Conservation (phyloP, 306 rosid genomes). For the Acacia confusa region DNA sequence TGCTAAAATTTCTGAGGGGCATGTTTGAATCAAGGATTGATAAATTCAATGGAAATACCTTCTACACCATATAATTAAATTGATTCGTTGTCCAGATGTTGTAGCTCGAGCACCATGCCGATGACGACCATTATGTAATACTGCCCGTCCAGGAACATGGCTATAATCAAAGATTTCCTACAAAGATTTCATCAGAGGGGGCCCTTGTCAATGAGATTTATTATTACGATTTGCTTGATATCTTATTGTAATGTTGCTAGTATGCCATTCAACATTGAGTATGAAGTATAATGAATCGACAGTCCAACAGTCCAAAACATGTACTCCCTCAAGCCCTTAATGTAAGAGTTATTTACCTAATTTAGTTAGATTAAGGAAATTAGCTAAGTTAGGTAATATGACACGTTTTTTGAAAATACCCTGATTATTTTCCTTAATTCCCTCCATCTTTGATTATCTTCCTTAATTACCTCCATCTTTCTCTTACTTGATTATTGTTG, state of each 20-base stretch:
- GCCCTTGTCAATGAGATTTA: slow-evolving; percentile 1
- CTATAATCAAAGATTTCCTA: slow-evolving; percentile 75
- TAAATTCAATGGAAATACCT: slow-evolving; percentile 52
- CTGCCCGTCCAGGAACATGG: slow-evolving; percentile 83
- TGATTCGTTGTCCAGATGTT: slow-evolving; percentile 69
- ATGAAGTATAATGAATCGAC: not conserved
- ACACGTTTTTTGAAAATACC: no score
- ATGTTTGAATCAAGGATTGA: not conserved
- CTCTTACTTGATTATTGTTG: no score
- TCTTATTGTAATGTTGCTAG: not conserved
- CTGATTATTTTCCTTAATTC: no score
- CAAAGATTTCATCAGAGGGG: slow-evolving; percentile 19
- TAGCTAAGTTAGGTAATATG: no score
- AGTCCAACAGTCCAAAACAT: not conserved
- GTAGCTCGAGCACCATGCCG: slow-evolving; percentile 96
- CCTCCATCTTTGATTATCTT: no score
- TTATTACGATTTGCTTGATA: slow-evolving; percentile 4
- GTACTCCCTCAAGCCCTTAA: not conserved
- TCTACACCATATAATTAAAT: slow-evolving; percentile 93
- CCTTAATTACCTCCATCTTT: no score
- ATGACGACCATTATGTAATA: slow-evolving; percentile 90
- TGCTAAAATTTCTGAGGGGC: not conserved
- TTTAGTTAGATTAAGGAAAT: no score
- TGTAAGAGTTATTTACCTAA: no score
- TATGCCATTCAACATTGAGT: slow-evolving; percentile 3